A percentile compares a stretch with the other conserved stretches of the same genome.
These are phyloP conservation scores for Akanthomyces dipterigenus DNA, from an alignment of 2,329 filamentous ascomycete genomes.

Conservation along the genomic window DNA sequence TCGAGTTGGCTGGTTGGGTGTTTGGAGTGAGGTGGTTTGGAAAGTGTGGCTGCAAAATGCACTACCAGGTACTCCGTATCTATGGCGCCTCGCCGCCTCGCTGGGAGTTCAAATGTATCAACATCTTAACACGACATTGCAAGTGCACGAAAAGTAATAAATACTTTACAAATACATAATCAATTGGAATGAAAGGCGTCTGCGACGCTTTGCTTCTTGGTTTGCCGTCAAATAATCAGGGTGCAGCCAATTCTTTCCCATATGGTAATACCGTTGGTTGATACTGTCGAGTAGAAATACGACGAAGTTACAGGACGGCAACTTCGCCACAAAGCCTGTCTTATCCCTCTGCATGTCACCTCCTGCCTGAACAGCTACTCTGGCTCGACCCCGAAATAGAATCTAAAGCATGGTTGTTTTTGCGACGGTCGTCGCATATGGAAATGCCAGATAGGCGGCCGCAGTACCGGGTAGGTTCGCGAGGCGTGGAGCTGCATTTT, in stretches of 20 bases:
- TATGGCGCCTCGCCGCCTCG: too few species aligned
- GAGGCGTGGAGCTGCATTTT: not conserved
- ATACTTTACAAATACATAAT: too few species aligned
- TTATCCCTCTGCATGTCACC: not conserved
- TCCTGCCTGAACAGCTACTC: not conserved
- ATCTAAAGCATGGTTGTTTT: not conserved
- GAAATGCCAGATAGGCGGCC: not conserved
- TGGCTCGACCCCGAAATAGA: not conserved
- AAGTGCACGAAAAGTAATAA: too few species aligned
- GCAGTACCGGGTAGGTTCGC: not conserved
- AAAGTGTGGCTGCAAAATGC: slow-evolving; percentile 1
- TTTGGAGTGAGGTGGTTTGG: not conserved
- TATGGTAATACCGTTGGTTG: too few species aligned
- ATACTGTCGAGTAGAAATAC: too few species aligned
- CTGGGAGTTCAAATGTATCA: too few species aligned
- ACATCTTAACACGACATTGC: too few species aligned
- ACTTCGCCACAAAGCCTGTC: not conserved
- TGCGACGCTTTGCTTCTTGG: too few species aligned
- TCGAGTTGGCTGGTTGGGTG: not conserved
- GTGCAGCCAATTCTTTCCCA: too few species aligned
- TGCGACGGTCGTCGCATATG: not conserved
- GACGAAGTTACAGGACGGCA: not conserved
- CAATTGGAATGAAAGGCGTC: too few species aligned
- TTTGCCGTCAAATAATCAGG: too few species aligned
- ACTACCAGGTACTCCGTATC: too few species aligned